Base-by-base conservation (phyloP, 805 yeast species). In the Novakomyces olei region DNA sequence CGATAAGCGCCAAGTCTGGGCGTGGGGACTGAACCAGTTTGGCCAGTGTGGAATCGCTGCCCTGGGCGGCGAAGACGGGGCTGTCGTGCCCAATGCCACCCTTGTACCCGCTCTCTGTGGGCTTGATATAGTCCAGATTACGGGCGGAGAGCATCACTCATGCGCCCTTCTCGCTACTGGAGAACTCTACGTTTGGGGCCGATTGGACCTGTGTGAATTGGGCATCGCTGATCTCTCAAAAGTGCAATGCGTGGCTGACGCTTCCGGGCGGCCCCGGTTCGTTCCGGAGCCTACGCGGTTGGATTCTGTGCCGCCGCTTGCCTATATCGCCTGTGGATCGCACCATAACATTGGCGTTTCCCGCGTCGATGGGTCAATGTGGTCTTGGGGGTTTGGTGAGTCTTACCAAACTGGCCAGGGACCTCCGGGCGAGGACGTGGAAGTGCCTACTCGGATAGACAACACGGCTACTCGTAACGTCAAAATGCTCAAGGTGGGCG, bases 341-440 rank as follows among this genome's bases (percentile, higher is more conserved):
- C 96, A 88, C 45, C 98, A 88, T 50, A 75, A 91, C 2, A 55
- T 88, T 35, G 95, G 93, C 1, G 63, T 83, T 4, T 69, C 91
- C 3, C 44, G 36, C 25, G n/a, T n/a, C n/a, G 80, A 78, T 44
- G 98, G 99, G 9, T 57, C 77, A 33, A 77, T 71, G 1, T 88
- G 70, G 57, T 68, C 95, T 1, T 88, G 99, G 99, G 99, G 99
- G 1, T 88, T 83, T 49, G 95, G 91, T 29, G 96, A 85, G 42
- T 83, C 94, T 1, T 88, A 80, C 53, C 98, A 92, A 14, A 72
- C 85, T 20, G 99, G 99, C 8, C 70, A 81, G 37, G 98, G 98
- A 5, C 83, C 81, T 14, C 59, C 61, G 4, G 72, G 77, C 24
- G 94, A 79, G 30, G 96, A 88, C 50, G 75, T 80, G 34, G 91